A percentile compares a stretch with the other conserved stretches of the same genome.
Evolutionary conservation across 2,329 filamentous ascomycete genomes (phyloP).

Genomic region (Leptographium lundbergii): DNA sequence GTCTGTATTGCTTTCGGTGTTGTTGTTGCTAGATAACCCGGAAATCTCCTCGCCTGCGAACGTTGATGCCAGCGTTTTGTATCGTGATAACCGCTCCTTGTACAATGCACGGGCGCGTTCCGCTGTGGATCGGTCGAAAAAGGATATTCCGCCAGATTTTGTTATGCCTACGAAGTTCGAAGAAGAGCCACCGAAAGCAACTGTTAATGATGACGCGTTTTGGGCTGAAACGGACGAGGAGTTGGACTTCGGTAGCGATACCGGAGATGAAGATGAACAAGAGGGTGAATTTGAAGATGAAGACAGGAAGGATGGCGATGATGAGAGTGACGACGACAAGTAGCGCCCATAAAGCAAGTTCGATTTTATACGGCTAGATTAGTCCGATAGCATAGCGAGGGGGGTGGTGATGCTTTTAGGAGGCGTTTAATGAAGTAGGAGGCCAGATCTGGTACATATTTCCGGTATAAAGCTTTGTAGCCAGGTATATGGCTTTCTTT

Average conservation of each 20-base stretch:
- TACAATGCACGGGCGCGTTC: conserved; percentile 61
- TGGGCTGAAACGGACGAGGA: conserved; percentile 69
- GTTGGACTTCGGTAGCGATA: conserved; percentile 66
- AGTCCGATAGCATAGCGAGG: neutral
- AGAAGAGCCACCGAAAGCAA: conserved; percentile 45
- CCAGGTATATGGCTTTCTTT: neutral
- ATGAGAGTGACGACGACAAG: conserved; percentile 32
- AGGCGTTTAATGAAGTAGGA: neutral
- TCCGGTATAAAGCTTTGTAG: neutral
- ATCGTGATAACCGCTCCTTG: conserved; percentile 55
- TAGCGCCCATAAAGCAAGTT: neutral
- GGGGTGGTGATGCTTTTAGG: neutral
- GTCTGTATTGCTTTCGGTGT: conserved; percentile 83
- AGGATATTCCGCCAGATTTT: conserved; percentile 68
- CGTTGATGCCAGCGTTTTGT: conserved; percentile 80
- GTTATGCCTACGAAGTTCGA: conserved; percentile 68
- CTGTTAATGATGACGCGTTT: conserved; percentile 65
- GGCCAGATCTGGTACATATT: neutral
- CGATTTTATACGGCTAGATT: neutral
- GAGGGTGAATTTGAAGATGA: conserved; percentile 23
- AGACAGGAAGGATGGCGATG: conserved; percentile 43
- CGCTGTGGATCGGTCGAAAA: conserved; percentile 60
- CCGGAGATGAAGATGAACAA: conserved; percentile 46
- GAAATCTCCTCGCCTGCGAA: conserved; percentile 91
- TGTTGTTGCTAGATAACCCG: conserved; percentile 84